Conservation (phyloP, 176 grass and related monocot species). For the Thinopyrum elongatum region DNA sequence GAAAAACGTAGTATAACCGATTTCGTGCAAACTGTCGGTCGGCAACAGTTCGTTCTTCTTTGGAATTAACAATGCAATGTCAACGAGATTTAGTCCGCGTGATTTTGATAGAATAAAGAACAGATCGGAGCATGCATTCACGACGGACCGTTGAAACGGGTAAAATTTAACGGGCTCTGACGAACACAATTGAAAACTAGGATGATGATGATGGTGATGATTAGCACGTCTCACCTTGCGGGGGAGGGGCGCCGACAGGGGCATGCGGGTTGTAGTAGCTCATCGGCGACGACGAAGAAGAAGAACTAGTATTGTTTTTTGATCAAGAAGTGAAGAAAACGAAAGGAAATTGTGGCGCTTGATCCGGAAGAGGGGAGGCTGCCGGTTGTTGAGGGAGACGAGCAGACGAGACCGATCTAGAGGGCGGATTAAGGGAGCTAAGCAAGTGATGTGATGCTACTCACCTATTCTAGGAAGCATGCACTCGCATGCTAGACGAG, state of each 20-base stretch:
- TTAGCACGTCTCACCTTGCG: conserved; percentile 37
- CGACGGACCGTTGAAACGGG: neutral
- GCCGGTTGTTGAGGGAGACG: neutral
- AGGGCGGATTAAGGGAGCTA: neutral
- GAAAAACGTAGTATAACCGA: neutral
- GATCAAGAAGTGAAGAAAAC: neutral
- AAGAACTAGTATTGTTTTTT: neutral
- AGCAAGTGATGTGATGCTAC: neutral
- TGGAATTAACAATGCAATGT: neutral
- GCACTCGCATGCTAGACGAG: neutral
- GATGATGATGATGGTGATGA: neutral
- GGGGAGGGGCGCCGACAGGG: conserved; percentile 40
- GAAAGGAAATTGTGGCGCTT: neutral
- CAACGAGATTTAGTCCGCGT: neutral
- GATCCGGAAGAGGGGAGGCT: neutral
- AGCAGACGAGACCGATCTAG: neutral
- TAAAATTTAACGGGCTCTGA: neutral
- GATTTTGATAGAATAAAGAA: neutral
- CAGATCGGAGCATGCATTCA: neutral
- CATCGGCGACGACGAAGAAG: conserved; percentile 16
- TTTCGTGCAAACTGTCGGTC: conserved; percentile 13
- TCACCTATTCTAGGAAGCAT: neutral
- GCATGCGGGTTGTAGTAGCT: conserved; percentile 66
- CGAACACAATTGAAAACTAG: neutral
- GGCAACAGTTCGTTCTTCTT: neutral